Conservation (phyloP, 306 rosid species). For the Fagus crenata region DNA sequence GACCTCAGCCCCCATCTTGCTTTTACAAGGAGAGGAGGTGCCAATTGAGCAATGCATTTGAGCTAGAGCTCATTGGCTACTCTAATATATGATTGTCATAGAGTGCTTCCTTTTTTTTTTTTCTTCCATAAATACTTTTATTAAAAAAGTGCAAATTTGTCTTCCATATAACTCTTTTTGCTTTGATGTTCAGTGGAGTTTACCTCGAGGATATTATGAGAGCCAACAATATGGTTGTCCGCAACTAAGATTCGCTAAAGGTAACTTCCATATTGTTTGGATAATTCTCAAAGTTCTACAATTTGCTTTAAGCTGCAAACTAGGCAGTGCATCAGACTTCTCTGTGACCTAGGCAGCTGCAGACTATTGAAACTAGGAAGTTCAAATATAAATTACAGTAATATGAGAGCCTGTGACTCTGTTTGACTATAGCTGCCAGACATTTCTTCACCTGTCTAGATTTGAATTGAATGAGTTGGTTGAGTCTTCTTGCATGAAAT, state of each 20-base stretch:
- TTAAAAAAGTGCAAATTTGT: not conserved
- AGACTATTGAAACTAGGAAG: not conserved
- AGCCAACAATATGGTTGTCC: constrained; percentile 47
- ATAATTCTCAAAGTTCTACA: constrained; percentile 23
- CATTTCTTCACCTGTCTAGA: not conserved
- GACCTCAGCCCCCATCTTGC: too few relatives aligned
- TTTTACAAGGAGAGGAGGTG: too few relatives aligned
- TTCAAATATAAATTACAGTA: constrained; percentile 4
- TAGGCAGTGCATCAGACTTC: constrained; percentile 14
- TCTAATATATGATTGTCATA: not conserved
- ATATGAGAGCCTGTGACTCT: not conserved
- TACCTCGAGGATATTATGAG: constrained; percentile 44
- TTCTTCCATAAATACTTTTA: too few relatives aligned
- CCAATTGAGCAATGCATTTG: too few relatives aligned
- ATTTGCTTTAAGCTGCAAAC: constrained; percentile 12
- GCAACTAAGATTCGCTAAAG: constrained; percentile 49
- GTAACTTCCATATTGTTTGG: constrained; percentile 45
- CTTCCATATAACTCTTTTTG: constrained; percentile 21
- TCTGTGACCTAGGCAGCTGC: constrained; percentile 3
- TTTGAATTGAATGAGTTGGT: not conserved
- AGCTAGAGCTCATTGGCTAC: too few relatives aligned
- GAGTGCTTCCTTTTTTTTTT: not conserved
- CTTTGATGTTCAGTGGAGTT: constrained; percentile 57
- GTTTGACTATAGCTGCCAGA: constrained; percentile 5
- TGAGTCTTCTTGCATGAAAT: not conserved